phyloP scores from a whole-genome alignment of 1,284 basidiomycete species.

The Schizophyllum commune region DNA sequence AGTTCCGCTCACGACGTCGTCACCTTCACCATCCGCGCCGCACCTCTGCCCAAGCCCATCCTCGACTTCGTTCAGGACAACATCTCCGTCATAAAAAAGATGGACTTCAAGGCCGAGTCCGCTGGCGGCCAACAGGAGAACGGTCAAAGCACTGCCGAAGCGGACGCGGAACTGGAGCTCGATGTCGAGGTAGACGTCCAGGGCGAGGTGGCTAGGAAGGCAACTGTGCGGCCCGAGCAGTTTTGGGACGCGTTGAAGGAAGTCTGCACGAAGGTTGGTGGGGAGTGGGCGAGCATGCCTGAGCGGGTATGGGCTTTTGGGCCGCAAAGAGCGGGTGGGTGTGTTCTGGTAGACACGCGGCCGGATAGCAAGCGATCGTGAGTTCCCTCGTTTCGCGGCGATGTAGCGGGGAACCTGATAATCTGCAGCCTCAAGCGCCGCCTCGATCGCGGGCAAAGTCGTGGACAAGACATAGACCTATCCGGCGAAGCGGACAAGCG shows the following conservation, averaged over 20 bases:
- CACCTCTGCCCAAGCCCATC: constrained; percentile 67
- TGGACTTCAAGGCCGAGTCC: constrained; percentile 7
- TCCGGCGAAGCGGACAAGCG: constrained; percentile 24
- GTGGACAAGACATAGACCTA: constrained; percentile 23
- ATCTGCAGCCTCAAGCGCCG: constrained; percentile 39
- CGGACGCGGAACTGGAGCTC: constrained; percentile 25
- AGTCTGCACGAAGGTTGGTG: constrained; percentile 62
- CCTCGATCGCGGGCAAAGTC: constrained; percentile 26
- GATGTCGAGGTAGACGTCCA: constrained; percentile 41
- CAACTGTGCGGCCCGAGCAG: constrained; percentile 62
- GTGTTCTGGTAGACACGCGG: constrained; percentile 75
- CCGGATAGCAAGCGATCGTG: constrained; percentile 43
- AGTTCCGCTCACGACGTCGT: constrained; percentile 66
- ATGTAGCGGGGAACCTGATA: constrained; percentile 3
- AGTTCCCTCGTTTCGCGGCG: constrained; percentile 21
- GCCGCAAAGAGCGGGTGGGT: constrained; percentile 81
- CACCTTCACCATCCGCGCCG: constrained; percentile 78
- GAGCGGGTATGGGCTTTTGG: constrained; percentile 90
- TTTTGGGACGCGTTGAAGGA: constrained; percentile 77
- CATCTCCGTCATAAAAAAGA: constrained; percentile 26
- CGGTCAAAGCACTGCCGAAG: constrained; percentile 19
- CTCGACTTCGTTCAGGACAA: constrained; percentile 77
- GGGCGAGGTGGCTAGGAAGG: constrained; percentile 51
- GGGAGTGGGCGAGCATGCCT: constrained; percentile 70
- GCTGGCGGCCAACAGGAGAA: not conserved